Evolutionary conservation across 345 rosid species (phyloP), one percentile per base, ranked within the genome.

Genomic region (Citrus unshiu): DNA sequence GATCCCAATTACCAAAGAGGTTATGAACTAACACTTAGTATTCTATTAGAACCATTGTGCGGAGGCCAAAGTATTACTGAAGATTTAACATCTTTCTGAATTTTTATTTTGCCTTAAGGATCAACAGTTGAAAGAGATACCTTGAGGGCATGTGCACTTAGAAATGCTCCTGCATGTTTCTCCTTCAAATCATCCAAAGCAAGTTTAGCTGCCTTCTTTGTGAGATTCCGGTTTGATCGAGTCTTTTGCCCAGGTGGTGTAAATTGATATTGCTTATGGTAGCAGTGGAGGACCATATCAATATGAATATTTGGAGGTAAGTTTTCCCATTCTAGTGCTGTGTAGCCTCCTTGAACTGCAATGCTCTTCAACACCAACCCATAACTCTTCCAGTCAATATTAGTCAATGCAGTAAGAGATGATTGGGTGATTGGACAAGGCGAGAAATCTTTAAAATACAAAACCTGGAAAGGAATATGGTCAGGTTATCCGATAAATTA

Each of bases 141-240:
- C 98, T 90, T 94, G 68, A 81, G 79, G 73, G 97, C 91, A 82
- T 87, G 92, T 51, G 85, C 86, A 76, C 97, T 94, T 68, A 93
- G 84, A 84, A 96, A 93, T 73, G 80, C 68, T 72, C 98, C 98
- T 6, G 85, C 75, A 79, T 91, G 84, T 63, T 81, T 93, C 90
- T 86, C 91, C 87, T 96, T 96, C 86, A 94, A 85, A 86, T 94
- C 89, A 78, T 87, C 88, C 85, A 96, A 79, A 3, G 99, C 97
- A 78, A 81, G 85, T 83, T 89, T 92, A 60, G 88, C 81, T 64
- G 91, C 95, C 77, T 84, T 86, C 78, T 84, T 91, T 25, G 88
- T 77, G 79, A 93, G 95, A 82, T 57, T 78, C 49, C 83, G 77
- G 70, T 87, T 84, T 27, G 85, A 86, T 51, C 65, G 81, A 78